These are phyloP conservation scores for Talaromyces sp. DNA, from an alignment of 2,329 filamentous ascomycete genomes.

Conservation along the genomic window DNA sequence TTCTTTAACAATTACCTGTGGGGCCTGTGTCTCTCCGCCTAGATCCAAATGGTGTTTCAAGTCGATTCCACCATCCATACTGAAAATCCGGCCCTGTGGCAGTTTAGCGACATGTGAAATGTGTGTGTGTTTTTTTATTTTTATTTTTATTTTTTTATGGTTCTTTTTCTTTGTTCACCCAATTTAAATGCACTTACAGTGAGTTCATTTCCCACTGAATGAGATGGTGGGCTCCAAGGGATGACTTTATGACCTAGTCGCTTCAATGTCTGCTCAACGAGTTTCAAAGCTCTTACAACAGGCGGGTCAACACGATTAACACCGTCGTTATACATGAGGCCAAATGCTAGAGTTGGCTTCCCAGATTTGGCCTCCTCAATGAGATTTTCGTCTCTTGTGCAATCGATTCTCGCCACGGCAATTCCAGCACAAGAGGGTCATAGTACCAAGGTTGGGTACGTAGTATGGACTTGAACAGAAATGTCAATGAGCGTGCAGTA, in stretches of 20 bases:
- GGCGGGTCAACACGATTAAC: slow-evolving; percentile 59
- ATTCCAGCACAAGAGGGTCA: slow-evolving; percentile 66
- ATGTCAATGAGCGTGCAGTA: slow-evolving; percentile 56
- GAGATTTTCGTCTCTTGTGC: slow-evolving; percentile 40
- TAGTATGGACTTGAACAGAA: slow-evolving; percentile 61
- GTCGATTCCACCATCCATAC: slow-evolving; percentile 55
- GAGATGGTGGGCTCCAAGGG: slow-evolving; percentile 60
- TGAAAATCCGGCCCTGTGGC: slow-evolving; percentile 25
- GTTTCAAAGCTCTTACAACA: slow-evolving; percentile 56
- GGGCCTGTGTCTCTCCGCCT: slow-evolving; percentile 58
- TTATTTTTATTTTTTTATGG: too few relatives aligned
- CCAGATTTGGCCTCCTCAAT: slow-evolving; percentile 39
- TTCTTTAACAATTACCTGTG: slow-evolving; percentile 43
- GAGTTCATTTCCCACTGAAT: slow-evolving; percentile 44
- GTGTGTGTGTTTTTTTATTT: too few relatives aligned
- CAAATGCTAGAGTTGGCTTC: slow-evolving; percentile 54
- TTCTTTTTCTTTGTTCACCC: too few relatives aligned
- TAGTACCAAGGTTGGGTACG: slow-evolving; percentile 64
- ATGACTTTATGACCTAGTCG: slow-evolving; percentile 61
- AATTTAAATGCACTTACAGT: slow-evolving; percentile 29
- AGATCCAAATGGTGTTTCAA: slow-evolving; percentile 54
- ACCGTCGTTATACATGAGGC: slow-evolving; percentile 57
- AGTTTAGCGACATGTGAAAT: slow-evolving; percentile 13
- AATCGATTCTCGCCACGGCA: slow-evolving; percentile 64
- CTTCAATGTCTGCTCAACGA: slow-evolving; percentile 53